Percentiles rank a stretch among this genome's conserved stretches.
These are phyloP conservation scores for Patellifolia procumbens DNA, from an alignment of 179 eudicot species.

Conservation along the genomic window DNA sequence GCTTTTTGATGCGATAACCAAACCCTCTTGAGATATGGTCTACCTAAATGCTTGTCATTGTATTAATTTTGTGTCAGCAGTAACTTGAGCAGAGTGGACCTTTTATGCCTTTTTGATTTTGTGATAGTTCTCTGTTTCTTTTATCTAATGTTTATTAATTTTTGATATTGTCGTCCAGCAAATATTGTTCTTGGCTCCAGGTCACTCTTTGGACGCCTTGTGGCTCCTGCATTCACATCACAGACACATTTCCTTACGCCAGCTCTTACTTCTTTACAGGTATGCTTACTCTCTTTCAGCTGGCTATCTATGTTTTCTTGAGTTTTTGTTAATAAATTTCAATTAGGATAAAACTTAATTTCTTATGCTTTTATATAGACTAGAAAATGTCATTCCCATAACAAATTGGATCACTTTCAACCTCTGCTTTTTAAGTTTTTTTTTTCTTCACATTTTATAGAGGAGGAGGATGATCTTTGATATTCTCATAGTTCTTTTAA, in stretches of 20 bases:
- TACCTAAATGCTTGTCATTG: background rate
- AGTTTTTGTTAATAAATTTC: background rate
- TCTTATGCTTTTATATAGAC: background rate
- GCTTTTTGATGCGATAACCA: no score
- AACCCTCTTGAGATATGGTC: no score
- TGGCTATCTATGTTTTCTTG: constrained; percentile 3
- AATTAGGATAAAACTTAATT: background rate
- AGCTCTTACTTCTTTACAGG: constrained; percentile 90
- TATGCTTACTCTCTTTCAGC: constrained; percentile 22
- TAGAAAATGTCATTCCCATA: background rate
- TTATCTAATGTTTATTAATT: background rate
- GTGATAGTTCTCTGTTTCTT: background rate
- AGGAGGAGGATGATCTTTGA: background rate
- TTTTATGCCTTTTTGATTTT: background rate
- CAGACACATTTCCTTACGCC: constrained; percentile 44
- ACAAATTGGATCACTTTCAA: background rate
- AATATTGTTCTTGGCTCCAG: constrained; percentile 78
- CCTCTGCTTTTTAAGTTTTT: background rate
- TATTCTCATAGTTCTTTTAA: background rate
- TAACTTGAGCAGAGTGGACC: background rate
- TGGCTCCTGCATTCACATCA: constrained; percentile 39
- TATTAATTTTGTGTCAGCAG: background rate
- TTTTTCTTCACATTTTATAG: background rate
- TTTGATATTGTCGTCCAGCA: constrained; percentile 50
- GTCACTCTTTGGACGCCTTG: constrained; percentile 67